A percentile compares a stretch with the other conserved stretches of the same genome.
Evolutionary conservation across 176 grass and related monocot genomes (phyloP).

Genomic region (Aegilops umbellulata): DNA sequence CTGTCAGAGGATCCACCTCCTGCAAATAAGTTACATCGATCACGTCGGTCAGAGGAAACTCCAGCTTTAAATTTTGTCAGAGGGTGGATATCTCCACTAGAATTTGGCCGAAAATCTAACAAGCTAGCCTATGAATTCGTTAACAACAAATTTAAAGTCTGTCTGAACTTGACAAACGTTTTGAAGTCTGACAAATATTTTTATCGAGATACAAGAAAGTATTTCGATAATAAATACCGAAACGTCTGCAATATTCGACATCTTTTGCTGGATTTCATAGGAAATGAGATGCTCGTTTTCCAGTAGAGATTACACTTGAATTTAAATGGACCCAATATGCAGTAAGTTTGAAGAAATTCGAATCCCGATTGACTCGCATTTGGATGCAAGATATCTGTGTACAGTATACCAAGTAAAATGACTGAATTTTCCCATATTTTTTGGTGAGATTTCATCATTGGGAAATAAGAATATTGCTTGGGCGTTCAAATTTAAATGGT

Average conservation of each 20-base stretch:
- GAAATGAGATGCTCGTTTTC: background rate
- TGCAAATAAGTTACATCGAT: slow-evolving; percentile 5
- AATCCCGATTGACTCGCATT: too few relatives aligned
- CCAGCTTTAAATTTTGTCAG: too few relatives aligned
- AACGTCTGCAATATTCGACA: background rate
- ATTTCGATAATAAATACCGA: background rate
- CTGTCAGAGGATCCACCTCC: slow-evolving; percentile 70
- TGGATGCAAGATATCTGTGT: too few relatives aligned
- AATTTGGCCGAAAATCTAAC: background rate
- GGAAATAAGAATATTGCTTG: background rate
- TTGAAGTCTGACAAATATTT: too few relatives aligned
- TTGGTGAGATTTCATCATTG: background rate
- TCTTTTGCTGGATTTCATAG: background rate
- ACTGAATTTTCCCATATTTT: too few relatives aligned
- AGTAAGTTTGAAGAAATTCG: background rate
- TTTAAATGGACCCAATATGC: background rate
- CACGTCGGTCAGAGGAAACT: too few relatives aligned
- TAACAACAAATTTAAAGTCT: too few relatives aligned
- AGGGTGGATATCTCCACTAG: background rate
- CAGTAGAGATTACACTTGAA: background rate
- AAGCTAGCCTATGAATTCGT: too few relatives aligned
- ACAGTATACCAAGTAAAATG: too few relatives aligned
- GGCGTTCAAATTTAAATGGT: too few relatives aligned
- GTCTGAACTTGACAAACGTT: too few relatives aligned
- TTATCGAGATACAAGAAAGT: too few relatives aligned